Base-by-base conservation (phyloP, 192 early-diverging fungal species). In the Backusella liffmaniae region DNA sequence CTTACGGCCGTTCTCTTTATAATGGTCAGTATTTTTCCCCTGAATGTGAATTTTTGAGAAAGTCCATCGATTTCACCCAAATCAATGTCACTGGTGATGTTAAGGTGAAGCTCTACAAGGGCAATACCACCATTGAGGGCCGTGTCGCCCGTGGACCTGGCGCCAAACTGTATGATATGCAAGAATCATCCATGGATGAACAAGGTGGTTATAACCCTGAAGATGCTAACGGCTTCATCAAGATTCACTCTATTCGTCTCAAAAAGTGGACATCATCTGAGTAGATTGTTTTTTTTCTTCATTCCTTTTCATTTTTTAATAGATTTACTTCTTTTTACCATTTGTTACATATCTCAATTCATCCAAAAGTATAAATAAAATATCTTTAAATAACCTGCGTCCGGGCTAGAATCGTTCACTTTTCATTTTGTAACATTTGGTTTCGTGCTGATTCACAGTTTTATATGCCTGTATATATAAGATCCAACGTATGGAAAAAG, bases 11-110 rank as follows among this genome's bases (percentile, higher is more conserved):
- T 78, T 66, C 92, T 53, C 87, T 95, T 67, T 99, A 99, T 91
- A 98, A 99, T 81, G 98, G 98, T 39, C 88, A 94, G 77, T 98
- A 97, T 91, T 99, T 95, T 85, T 96, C 96, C 59, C 93, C 98
- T 44, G 97, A 99, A 87, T 91, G 94, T 41, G 95, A 97, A 74
- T 92, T 96, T 82, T 84, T 98, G 78, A 91, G 90, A 81, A 86
- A 93, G 62, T 90, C 92, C 70, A 91, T 99, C 41, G 88, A 88
- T 26, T 86, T 92, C 53, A 94, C 93, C 42, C 98, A 99, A 86
- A 81, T 86, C 76, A 88, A 89, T 56, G 96, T 99, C 77, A 92
- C 94, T 79, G 98, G 98, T 74, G 89, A 92, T 69, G 98, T 99
- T 10, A 92, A 93, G 71, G 84, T 98, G 74, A 97, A 98, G 87